Evolutionary conservation across 2,329 filamentous ascomycete genomes (phyloP).

Genomic region (Aspergillus fijiensis): DNA sequence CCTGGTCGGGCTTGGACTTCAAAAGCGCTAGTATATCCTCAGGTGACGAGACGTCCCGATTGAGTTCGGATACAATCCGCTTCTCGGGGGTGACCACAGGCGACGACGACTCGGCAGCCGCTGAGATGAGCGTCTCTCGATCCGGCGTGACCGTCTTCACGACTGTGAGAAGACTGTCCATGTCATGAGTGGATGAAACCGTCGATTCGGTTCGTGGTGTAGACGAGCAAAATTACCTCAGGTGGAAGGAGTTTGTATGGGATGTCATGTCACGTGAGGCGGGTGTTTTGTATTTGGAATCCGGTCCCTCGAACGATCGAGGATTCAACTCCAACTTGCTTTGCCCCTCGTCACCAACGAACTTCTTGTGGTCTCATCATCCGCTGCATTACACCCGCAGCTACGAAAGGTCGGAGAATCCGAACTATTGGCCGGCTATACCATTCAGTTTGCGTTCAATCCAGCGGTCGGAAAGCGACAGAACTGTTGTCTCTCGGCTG

Average conservation of each 20-base stretch:
- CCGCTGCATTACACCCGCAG: neutral
- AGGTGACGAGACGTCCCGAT: slow-evolving; percentile 26
- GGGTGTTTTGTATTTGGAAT: slow-evolving; percentile 15
- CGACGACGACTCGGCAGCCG: slow-evolving; percentile 16
- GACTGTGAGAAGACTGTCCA: slow-evolving; percentile 42
- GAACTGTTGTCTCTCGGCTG: neutral
- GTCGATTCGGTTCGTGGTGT: slow-evolving; percentile 4
- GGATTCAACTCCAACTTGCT: slow-evolving; percentile 2
- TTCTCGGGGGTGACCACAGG: slow-evolving; percentile 3
- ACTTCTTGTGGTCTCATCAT: neutral
- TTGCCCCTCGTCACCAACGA: neutral
- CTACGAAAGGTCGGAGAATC: neutral
- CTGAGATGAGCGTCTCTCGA: slow-evolving; percentile 18
- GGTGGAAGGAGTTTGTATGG: slow-evolving; percentile 22
- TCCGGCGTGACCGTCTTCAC: slow-evolving; percentile 38
- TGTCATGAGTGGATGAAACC: slow-evolving; percentile 19
- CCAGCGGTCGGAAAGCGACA: neutral
- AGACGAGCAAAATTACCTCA: slow-evolving; percentile 6
- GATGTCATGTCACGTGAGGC: slow-evolving; percentile 30
- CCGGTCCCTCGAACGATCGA: slow-evolving; percentile 9
- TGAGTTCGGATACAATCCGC: slow-evolving; percentile 13
- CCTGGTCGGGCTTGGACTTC: slow-evolving; percentile 40
- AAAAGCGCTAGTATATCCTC: slow-evolving; percentile 39
- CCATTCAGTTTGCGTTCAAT: neutral
- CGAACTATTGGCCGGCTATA: neutral